phyloP scores from a whole-genome alignment of 495 filamentous ascomycete genomes.

The Xylaria curta region DNA sequence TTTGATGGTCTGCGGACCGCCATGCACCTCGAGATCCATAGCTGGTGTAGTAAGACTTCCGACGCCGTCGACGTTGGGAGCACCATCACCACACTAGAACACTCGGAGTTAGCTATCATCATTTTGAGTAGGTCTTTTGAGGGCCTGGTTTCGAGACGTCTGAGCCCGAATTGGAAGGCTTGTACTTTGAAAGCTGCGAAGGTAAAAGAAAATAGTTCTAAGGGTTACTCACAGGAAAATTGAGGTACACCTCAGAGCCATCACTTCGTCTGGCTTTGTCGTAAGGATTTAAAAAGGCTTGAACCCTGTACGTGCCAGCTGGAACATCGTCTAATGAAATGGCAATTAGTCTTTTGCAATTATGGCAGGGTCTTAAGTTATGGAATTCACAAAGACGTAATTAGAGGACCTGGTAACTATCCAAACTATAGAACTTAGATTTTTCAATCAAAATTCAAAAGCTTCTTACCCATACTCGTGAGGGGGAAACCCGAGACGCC shows the following conservation, averaged over 20 bases:
- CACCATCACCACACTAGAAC: conserved; percentile 19
- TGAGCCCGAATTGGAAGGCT: too few relatives aligned
- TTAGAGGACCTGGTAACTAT: background rate
- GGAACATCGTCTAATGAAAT: conserved; percentile 22
- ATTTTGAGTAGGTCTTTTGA: too few relatives aligned
- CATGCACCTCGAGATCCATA: conserved; percentile 23
- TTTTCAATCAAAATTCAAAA: background rate
- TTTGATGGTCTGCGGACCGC: conserved; percentile 24
- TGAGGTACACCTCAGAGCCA: conserved; percentile 22
- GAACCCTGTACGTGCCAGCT: conserved; percentile 23
- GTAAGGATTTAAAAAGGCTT: conserved; percentile 26
- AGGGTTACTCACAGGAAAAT: conserved; percentile 12
- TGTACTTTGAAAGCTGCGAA: too few relatives aligned
- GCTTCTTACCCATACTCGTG: conserved; percentile 18
- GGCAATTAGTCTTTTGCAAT: background rate
- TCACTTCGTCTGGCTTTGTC: conserved; percentile 17
- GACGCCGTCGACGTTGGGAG: conserved; percentile 23
- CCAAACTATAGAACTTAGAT: background rate
- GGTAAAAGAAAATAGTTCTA: too few relatives aligned
- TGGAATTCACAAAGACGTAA: background rate
- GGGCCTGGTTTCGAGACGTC: too few relatives aligned
- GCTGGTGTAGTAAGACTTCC: conserved; percentile 24
- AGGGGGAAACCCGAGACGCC: conserved; percentile 25
- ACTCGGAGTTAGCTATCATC: too few relatives aligned
- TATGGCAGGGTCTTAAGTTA: background rate